phyloP scores from a whole-genome alignment of 768 basidiomycete species.

The Suillus tomentosus region DNA sequence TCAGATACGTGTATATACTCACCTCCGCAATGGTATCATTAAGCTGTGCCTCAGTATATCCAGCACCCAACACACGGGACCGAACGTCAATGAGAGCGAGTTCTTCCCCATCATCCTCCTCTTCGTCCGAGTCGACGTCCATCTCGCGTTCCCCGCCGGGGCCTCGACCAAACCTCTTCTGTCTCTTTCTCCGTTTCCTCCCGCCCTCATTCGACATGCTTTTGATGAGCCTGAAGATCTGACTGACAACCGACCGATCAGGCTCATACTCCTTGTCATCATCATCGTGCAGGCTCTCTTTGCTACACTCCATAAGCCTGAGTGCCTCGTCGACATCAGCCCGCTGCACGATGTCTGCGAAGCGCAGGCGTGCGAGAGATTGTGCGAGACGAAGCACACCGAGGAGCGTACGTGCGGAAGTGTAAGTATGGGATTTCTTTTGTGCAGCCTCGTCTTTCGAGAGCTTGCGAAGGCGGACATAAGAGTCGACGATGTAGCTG shows the following conservation, averaged over 20 bases:
- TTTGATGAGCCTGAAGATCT: constrained; percentile 91
- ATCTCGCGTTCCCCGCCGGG: constrained; percentile 71
- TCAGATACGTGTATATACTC: constrained; percentile 28
- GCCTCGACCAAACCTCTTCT: constrained; percentile 64
- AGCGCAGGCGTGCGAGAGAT: constrained; percentile 90
- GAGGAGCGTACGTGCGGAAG: constrained; percentile 93
- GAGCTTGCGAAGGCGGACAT: constrained; percentile 91
- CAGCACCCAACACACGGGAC: constrained; percentile 79
- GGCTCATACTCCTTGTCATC: constrained; percentile 65
- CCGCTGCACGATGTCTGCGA: constrained; percentile 75
- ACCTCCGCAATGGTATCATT: constrained; percentile 85
- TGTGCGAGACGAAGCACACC: constrained; percentile 94
- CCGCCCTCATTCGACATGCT: constrained; percentile 64
- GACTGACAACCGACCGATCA: constrained; percentile 79
- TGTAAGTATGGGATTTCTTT: constrained; percentile 91
- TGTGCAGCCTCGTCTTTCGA: constrained; percentile 89
- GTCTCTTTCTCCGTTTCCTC: constrained; percentile 41
- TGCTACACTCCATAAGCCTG: constrained; percentile 95
- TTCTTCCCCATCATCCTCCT: constrained; percentile 66
- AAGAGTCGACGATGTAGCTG: constrained; percentile 91
- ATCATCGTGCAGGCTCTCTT: constrained; percentile 86
- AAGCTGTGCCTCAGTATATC: constrained; percentile 90
- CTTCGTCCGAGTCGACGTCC: constrained; percentile 69
- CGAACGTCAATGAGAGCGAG: constrained; percentile 87
- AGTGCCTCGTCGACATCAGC: constrained; percentile 96